These are phyloP conservation scores for Aspergillus pseudonomiae DNA, from an alignment of 2,329 filamentous ascomycete species.

Conservation along the genomic window DNA sequence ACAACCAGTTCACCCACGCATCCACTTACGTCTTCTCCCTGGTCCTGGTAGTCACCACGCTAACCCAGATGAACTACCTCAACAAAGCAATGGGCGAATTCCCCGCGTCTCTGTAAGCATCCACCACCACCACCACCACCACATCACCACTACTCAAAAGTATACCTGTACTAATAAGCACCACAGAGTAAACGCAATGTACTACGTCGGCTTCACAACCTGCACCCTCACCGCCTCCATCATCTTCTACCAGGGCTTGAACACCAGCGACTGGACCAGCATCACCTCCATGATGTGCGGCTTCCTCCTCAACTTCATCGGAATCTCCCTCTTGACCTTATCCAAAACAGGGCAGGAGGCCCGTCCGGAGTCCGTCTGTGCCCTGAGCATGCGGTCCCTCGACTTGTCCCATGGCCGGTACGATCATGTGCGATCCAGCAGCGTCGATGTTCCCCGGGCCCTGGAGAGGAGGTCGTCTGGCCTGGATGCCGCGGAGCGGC, in stretches of 20 bases:
- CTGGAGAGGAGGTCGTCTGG: neutral
- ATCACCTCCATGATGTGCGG: slow-evolving; percentile 90
- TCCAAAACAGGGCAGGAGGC: slow-evolving; percentile 49
- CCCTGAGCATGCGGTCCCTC: neutral
- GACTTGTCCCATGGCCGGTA: neutral
- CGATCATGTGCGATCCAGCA: neutral
- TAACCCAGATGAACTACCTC: slow-evolving; percentile 99
- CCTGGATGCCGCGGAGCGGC: neutral
- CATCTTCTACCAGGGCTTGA: slow-evolving; percentile 94
- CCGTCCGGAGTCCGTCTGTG: slow-evolving; percentile 1
- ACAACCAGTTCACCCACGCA: slow-evolving; percentile 93
- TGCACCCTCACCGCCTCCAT: slow-evolving; percentile 93
- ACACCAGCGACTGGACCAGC: slow-evolving; percentile 88
- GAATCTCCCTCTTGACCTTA: slow-evolving; percentile 95
- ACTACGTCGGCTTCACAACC: slow-evolving; percentile 97
- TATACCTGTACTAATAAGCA: slow-evolving; percentile 9
- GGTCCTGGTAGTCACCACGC: slow-evolving; percentile 85
- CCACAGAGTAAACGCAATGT: slow-evolving; percentile 84
- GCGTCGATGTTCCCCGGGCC: neutral
- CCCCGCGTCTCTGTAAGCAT: slow-evolving; percentile 87
- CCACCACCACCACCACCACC: too few species aligned
- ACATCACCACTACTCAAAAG: too few species aligned
- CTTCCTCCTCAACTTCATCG: slow-evolving; percentile 92
- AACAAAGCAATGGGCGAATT: slow-evolving; percentile 98
- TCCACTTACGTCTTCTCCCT: slow-evolving; percentile 98